Conservation (phyloP, 345 rosid species). For the Eucalyptus marginata region DNA sequence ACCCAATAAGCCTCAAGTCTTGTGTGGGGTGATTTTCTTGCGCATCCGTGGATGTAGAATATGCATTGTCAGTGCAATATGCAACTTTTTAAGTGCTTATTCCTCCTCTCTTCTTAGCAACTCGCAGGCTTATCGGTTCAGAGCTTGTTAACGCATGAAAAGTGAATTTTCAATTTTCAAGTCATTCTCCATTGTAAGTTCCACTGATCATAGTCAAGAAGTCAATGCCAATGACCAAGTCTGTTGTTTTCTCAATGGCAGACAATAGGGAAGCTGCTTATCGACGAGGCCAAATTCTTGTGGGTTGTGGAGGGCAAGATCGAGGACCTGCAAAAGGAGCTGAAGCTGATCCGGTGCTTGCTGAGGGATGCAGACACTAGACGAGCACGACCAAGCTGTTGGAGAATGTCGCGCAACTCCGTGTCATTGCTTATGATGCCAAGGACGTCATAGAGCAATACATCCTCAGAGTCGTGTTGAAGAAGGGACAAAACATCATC, state of each 20-base stretch:
- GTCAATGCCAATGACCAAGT: slow-evolving; percentile 1
- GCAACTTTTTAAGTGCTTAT: background rate
- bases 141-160: background rate
- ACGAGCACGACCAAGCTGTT: background rate
- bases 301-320: background rate
- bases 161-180: background rate
- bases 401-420: background rate
- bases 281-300: background rate
- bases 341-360: background rate
- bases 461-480: background rate
- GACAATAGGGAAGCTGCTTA: background rate
- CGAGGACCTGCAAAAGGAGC: background rate
- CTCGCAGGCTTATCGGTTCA: rapidly evolving
- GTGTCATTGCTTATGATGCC: background rate
- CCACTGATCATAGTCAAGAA: background rate
- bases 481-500: background rate
- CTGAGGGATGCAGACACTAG: background rate
- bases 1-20: background rate
- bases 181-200: background rate
- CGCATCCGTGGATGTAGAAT: background rate
- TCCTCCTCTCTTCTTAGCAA: background rate
- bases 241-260: background rate
- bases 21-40: background rate
- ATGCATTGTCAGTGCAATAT: background rate
- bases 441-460: background rate